Evolutionary conservation across 495 filamentous ascomycete species (phyloP).

Genomic region (Penicillium fimorum): DNA sequence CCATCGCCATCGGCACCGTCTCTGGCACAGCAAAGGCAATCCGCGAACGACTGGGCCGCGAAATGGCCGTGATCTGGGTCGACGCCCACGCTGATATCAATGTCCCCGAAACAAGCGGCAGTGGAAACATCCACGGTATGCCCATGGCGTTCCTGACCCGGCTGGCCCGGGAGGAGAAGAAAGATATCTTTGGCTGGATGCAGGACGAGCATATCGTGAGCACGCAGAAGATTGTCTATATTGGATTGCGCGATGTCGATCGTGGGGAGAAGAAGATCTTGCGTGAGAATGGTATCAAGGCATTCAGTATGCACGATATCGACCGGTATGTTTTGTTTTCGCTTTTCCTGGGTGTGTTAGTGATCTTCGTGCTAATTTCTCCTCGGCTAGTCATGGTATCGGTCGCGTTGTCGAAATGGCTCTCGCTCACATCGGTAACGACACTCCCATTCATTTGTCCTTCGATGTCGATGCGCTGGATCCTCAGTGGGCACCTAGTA

Average conservation of each 20-base stretch:
- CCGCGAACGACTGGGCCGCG: conserved; percentile 72
- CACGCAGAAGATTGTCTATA: conserved; percentile 91
- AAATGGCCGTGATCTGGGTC: conserved; percentile 96
- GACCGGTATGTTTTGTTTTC: conserved; percentile 57
- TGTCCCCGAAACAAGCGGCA: conserved; percentile 81
- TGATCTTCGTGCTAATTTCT: conserved; percentile 10
- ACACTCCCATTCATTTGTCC: conserved; percentile 93
- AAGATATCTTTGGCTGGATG: conserved; percentile 87
- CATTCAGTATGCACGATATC: conserved; percentile 98
- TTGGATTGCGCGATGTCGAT: conserved; percentile 92
- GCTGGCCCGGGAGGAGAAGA: conserved; percentile 65
- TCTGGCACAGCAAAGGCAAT: conserved; percentile 81
- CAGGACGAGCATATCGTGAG: conserved; percentile 61
- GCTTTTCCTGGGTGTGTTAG: background rate
- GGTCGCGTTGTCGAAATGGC: conserved; percentile 98
- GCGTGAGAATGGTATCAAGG: conserved; percentile 83
- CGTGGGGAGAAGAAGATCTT: conserved; percentile 86
- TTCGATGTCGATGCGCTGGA: conserved; percentile 98
- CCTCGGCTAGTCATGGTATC: conserved; percentile 74
- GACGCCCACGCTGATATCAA: conserved; percentile 99
- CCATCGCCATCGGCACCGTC: conserved; percentile 91
- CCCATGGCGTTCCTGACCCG: conserved; percentile 90
- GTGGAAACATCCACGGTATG: conserved; percentile 98
- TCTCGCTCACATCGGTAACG: conserved; percentile 85
- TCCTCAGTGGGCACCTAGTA: conserved; percentile 93